Conservation (phyloP, 2,329 filamentous ascomycete genomes). For the Immersiporthe knoxdaviesiana region DNA sequence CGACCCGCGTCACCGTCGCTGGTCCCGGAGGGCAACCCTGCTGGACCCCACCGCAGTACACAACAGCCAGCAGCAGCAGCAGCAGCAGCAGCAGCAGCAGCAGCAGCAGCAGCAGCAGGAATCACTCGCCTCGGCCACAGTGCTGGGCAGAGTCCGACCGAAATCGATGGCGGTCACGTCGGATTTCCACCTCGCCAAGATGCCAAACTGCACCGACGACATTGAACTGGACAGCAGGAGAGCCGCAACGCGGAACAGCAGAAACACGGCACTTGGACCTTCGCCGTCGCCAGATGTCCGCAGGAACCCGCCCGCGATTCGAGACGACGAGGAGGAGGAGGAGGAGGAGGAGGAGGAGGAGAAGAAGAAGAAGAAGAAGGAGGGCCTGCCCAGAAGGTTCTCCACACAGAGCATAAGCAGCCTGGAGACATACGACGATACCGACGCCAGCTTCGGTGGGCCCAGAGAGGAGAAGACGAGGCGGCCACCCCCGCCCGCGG, state of each 20-base stretch:
- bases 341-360: not conserved
- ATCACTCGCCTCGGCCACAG: not conserved
- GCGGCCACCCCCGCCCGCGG: not conserved
- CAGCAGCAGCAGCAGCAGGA: not conserved
- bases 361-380: not conserved
- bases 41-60: not conserved
- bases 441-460: not conserved
- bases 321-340: not conserved
- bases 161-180: not conserved
- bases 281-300: not conserved
- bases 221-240: conserved; percentile 8
- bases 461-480: not conserved
- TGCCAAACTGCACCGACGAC: conserved; percentile 13
- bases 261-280: no score
- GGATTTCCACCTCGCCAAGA: not conserved
- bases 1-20: not conserved
- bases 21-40: conserved; percentile 1
- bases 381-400: conserved; percentile 6
- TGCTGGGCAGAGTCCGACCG: not conserved
- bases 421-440: conserved; percentile 14
- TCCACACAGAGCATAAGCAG: conserved; percentile 5
- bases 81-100: not conserved
- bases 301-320: not conserved
- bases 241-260: conserved; percentile 7
- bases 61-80: not conserved